Base-by-base conservation (phyloP, 2,329 filamentous ascomycete genomes). In the Cercospora sp. region DNA sequence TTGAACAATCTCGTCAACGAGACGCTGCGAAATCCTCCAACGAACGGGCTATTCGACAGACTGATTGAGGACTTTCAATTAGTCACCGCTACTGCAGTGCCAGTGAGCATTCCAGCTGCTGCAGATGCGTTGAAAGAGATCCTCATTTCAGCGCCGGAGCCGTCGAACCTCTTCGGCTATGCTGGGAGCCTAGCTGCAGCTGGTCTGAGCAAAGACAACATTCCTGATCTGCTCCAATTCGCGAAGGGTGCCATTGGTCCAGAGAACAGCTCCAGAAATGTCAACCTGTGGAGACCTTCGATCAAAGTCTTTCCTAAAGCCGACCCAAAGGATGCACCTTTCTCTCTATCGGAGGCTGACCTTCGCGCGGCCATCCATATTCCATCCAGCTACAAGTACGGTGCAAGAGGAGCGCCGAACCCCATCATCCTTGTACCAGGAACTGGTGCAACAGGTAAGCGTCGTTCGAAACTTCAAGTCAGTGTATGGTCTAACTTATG, bases 151-250 rank as follows among this genome's bases (percentile, higher is more conserved):
- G 55, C 53, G 10, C 53, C 66, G 18, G 53, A 55, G 16, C 66
- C 66, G 26, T 51, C 61, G 3, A 64, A 64, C 12, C 43, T 64
- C 18, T 73, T 71, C 34, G 70, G 73, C 16, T 72, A 72, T 13
- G 66, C 71, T 60, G 77, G 71, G 8, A 57, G 73, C 9, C 45
- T 78, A 5, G 71, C 75, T 7, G 73, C 71, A 8, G 73, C 72
- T 13, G 77, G 78, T 9, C 66, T 80, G n/a, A 74, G 73, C 2
- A 69, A 70, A 2, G 72, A 75, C n/a, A 76, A 74, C 28, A 63
- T 74, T 7, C 65, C 64, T 0, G 65, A 66, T 28, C 57, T 71
- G 18, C 30, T 74, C 3, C 49, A 67, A 5, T 74, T 72, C 63
- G 60, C 76, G 5, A 66, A 72, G 1, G 76, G 70, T 37, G 61